Base-by-base conservation (phyloP, 768 basidiomycete species). In the Sarcomyxa edulis region DNA sequence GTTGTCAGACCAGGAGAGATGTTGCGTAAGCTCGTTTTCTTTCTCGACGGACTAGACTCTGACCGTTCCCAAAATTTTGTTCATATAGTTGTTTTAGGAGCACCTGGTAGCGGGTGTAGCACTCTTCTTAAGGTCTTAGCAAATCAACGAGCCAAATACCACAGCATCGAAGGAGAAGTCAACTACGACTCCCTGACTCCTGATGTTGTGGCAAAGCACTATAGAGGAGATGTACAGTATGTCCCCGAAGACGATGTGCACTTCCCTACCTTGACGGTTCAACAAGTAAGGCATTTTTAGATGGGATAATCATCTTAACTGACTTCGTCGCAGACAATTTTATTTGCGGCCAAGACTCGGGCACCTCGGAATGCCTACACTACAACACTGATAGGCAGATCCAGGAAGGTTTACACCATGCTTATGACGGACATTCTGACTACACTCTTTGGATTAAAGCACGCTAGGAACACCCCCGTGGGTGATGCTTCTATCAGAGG, bases 241-340 rank as follows among this genome's bases (percentile, higher is more conserved):
- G 82, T 74, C 44, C 84, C 86, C 0, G 89, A 88, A 62, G 89
- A 91, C 49, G 89, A 94, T 53, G 66, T 86, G 1, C 89, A 91
- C 54, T 85, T 92, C 48, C 84, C 90, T 5, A 86, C 84, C 7
- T 69, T 95, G 18, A 87, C 84, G 5, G 87, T 91, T 22, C 23
- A 25, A 32, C 73, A n/a, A n/a, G n/a, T n/a, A n/a, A n/a, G n/a
- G n/a, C n/a, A n/a, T n/a, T n/a, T n/a, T n/a, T n/a, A n/a, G n/a
- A n/a, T n/a, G n/a, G n/a, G n/a, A n/a, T n/a, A n/a, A n/a, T n/a
- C n/a, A n/a, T n/a, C n/a, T n/a, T n/a, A n/a, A n/a, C n/a, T n/a
- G n/a, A n/a, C n/a, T n/a, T 86, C 90, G 18, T 72, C 74, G 32
- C 38, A 90, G 53, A 90, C 88, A 0, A 66, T 96, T 21, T 63